These are phyloP conservation scores for Ophiostoma triangulosporum DNA, from an alignment of 2,329 filamentous ascomycete genomes.

Conservation along the genomic window DNA sequence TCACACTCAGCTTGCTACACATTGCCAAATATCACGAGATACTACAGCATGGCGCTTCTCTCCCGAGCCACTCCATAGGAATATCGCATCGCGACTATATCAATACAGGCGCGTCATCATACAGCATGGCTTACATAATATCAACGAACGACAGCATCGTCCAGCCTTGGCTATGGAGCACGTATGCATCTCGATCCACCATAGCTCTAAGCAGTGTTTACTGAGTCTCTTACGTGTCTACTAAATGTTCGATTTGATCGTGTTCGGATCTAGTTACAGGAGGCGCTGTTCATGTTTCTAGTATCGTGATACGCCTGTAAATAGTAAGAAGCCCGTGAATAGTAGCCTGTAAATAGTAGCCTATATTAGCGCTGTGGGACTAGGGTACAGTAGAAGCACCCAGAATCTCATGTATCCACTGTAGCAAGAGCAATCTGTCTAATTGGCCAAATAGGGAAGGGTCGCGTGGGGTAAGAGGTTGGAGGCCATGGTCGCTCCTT, in stretches of 20 bases:
- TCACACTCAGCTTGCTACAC: too few species aligned
- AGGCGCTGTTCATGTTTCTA: too few species aligned
- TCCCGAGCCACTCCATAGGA: too few species aligned
- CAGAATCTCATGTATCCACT: background rate
- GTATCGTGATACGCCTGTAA: too few species aligned
- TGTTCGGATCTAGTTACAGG: background rate
- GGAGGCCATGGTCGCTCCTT: background rate
- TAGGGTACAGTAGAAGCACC: background rate
- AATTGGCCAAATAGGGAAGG: conserved; percentile 11
- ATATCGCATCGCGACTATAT: too few species aligned
- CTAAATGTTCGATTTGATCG: background rate
- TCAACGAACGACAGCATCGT: background rate
- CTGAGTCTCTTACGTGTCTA: background rate
- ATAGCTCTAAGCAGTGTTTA: background rate
- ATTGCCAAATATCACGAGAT: too few species aligned
- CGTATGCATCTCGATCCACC: background rate
- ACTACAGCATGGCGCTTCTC: too few species aligned
- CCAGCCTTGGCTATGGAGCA: background rate
- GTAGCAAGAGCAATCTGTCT: conserved; percentile 1
- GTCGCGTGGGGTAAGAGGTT: background rate
- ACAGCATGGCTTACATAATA: background rate
- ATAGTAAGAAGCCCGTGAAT: too few species aligned
- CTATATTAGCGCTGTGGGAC: background rate
- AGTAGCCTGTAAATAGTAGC: too few species aligned
- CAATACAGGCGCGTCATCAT: too few species aligned